Evolutionary conservation across 2,329 filamentous ascomycete species (phyloP).

Genomic region (Trichoderma sp.): DNA sequence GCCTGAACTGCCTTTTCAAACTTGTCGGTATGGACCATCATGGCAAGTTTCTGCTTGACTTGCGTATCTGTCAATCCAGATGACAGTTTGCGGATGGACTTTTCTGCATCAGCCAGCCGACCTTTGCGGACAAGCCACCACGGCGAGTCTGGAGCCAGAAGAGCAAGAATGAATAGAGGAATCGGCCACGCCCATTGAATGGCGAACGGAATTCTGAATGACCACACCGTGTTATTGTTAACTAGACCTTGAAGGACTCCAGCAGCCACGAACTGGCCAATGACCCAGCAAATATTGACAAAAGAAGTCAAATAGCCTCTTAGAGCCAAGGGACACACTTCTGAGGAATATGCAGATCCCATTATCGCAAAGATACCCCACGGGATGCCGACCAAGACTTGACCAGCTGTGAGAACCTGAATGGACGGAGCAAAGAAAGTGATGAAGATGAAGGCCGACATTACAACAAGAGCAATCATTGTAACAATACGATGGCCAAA

Average conservation of each 20-base stretch:
- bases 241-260: slow-evolving; percentile 31
- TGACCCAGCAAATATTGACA: background rate
- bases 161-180: slow-evolving; percentile 29
- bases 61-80: background rate
- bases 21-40: background rate
- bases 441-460: background rate
- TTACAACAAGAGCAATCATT: background rate
- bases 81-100: background rate
- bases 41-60: background rate
- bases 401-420: background rate
- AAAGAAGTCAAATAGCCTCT: background rate
- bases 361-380: background rate
- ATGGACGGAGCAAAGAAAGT: background rate
- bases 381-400: background rate
- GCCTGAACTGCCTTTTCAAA: background rate
- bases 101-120: background rate
- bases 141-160: slow-evolving; percentile 28
- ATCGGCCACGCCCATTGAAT: slow-evolving; percentile 23
- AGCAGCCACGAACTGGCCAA: slow-evolving; percentile 21
- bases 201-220: slow-evolving; percentile 44
- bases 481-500: background rate
- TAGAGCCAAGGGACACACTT: background rate
- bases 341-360: background rate
- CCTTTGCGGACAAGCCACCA: background rate
- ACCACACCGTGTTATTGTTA: slow-evolving; percentile 41